These are phyloP conservation scores for Sclerotinia spermophila DNA, from an alignment of 2,329 filamentous ascomycete genomes.

Conservation along the genomic window DNA sequence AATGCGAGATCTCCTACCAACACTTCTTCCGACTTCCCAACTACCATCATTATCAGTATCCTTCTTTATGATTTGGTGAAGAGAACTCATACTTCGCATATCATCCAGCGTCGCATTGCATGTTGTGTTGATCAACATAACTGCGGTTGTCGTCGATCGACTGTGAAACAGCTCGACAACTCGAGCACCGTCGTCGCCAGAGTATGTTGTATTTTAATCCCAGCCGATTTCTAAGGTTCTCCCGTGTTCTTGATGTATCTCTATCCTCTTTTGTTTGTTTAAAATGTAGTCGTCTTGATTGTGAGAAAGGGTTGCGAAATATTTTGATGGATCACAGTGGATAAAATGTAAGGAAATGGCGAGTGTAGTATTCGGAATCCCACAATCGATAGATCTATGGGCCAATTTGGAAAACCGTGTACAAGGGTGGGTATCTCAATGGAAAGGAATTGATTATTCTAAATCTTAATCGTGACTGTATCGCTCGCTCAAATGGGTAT, in stretches of 20 bases:
- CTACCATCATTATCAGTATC: constrained; percentile 31
- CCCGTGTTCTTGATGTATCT: not conserved
- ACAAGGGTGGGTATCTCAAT: constrained; percentile 15
- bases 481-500: constrained; percentile 14
- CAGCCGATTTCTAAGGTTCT: not conserved
- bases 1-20: constrained; percentile 51
- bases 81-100: constrained; percentile 35
- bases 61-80: not conserved
- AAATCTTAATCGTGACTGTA: not conserved
- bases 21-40: constrained; percentile 42
- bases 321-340: not conserved
- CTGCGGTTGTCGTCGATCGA: constrained; percentile 9
- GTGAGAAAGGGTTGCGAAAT: not conserved
- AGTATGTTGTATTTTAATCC: not conserved
- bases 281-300: not conserved
- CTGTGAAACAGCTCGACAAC: constrained; percentile 13
- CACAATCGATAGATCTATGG: not conserved
- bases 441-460: not conserved
- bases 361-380: not conserved
- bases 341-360: not conserved
- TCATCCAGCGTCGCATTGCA: constrained; percentile 40
- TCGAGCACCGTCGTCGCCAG: constrained; percentile 13
- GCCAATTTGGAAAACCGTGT: not conserved
- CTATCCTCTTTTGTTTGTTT: not conserved
- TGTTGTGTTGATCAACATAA: constrained; percentile 24